Evolutionary conservation across 306 rosid species (phyloP), one percentile per base, ranked within the genome.

Genomic region (Rosa chinensis): DNA sequence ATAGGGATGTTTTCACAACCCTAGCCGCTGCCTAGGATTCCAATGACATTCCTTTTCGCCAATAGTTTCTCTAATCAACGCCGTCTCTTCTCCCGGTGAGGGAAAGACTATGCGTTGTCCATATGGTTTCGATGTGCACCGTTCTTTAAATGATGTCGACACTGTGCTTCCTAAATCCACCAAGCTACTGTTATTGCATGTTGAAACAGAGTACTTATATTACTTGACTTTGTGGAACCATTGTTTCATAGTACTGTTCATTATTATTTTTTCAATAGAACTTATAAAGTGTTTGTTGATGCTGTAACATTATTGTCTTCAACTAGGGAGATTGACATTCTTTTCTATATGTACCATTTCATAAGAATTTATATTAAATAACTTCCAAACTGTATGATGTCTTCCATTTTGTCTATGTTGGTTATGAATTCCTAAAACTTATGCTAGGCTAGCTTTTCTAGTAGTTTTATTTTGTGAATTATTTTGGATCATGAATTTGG

Each of bases 171-270:
- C 35, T 53, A 43, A 63, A 74, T 78, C 79, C 28, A n/a, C 55
- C 42, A 18, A 20, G 53, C 72, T 44, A 18, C 53, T 44, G 40
- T 21, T 72, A 32, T 32, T 44, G 28, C 42, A 18, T 39, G 63
- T 73, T 45, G 56, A 66, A 56, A 44, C 49, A 28, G 66, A 44
- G 58, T 21, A 35, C 25, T 59, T 39, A 45, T 44, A 12, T 39
- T 17, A 14, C 35, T 56, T 23, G 20, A 42, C 42, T 20, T 18
- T 12, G 21, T 12, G 23, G 78, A 44, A 75, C 9, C 43, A 25
- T 8, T 79, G 23, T 62, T 56, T 21, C 2, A 7, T 14, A 47
- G 81, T 79, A n/a, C n/a, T n/a, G 59, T 70, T 75, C 18, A 5
- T 40, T 28, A 62, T 53, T 17, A 18, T 53, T 53, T 53, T 53